phyloP scores from a whole-genome alignment of 2,329 filamentous ascomycete genomes.

The Fusarium sulawesiense region DNA sequence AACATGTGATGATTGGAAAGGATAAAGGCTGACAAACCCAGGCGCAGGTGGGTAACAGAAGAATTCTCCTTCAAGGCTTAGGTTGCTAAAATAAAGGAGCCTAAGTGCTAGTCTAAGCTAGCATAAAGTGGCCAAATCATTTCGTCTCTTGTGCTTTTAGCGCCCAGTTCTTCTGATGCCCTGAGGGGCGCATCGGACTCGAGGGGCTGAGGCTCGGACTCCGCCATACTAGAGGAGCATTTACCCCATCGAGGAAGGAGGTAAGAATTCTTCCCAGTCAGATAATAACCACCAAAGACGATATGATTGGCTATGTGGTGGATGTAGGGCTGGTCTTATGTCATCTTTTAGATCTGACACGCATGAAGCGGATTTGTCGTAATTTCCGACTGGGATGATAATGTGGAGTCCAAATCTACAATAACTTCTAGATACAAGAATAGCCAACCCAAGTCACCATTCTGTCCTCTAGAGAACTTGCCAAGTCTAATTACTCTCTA shows the following conservation, averaged over 20 bases:
- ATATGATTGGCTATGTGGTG: background rate
- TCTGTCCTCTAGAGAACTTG: background rate
- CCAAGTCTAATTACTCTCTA: slow-evolving; percentile 10
- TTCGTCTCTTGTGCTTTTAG: too few relatives aligned
- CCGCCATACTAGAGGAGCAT: background rate
- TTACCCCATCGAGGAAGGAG: background rate
- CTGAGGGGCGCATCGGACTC: background rate
- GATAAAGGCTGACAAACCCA: background rate
- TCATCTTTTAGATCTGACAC: background rate
- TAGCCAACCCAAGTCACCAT: background rate
- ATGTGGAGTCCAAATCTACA: background rate
- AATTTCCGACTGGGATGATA: background rate
- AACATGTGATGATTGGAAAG: background rate
- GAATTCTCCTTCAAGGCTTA: fast-evolving
- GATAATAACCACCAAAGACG: background rate
- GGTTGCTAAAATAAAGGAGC: too few relatives aligned
- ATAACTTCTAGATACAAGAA: background rate
- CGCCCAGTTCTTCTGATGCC: too few relatives aligned
- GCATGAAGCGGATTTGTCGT: background rate
- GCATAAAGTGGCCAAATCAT: too few relatives aligned
- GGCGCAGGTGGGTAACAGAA: too few relatives aligned
- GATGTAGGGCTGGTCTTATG: background rate
- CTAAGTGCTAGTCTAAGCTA: too few relatives aligned
- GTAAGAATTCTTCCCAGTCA: background rate
- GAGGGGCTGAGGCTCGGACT: background rate